Percentiles rank a stretch among this genome's conserved stretches.
These are phyloP conservation scores for Alternaria sp. DNA, from an alignment of 2,329 filamentous ascomycete genomes.

Conservation along the genomic window DNA sequence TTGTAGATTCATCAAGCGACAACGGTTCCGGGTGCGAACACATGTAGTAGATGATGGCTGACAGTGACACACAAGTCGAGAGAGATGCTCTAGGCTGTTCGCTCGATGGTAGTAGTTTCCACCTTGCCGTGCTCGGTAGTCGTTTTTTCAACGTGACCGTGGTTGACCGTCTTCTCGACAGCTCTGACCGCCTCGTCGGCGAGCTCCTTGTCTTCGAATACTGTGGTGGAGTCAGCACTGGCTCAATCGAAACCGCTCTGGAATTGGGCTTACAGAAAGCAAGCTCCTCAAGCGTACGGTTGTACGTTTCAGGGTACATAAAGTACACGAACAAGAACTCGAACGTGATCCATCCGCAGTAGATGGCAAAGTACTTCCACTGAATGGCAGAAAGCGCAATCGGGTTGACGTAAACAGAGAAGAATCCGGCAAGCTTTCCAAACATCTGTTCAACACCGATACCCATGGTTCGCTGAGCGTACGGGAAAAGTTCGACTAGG, in stretches of 20 bases:
- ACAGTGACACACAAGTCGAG: neutral
- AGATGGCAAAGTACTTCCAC: slow-evolving; percentile 65
- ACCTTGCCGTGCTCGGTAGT: slow-evolving; percentile 6
- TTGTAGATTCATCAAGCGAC: neutral
- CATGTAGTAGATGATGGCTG: neutral
- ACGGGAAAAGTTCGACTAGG: slow-evolving; percentile 68
- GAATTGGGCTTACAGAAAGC: slow-evolving; percentile 49
- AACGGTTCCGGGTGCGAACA: too few species aligned
- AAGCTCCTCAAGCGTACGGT: slow-evolving; percentile 67
- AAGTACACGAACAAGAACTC: slow-evolving; percentile 65
- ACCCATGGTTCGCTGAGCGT: slow-evolving; percentile 65
- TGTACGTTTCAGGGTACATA: slow-evolving; percentile 69
- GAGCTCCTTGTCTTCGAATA: slow-evolving; percentile 50
- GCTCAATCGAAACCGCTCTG: accelerated
- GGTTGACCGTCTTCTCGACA: slow-evolving; percentile 48
- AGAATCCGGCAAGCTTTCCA: slow-evolving; percentile 60
- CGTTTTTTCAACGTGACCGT: slow-evolving; percentile 22
- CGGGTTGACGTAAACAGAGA: slow-evolving; percentile 63
- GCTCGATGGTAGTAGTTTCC: slow-evolving; percentile 23
- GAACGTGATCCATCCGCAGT: slow-evolving; percentile 64
- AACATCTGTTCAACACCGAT: slow-evolving; percentile 67
- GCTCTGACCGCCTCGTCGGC: slow-evolving; percentile 45
- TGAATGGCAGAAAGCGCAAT: slow-evolving; percentile 64
- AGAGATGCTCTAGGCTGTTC: slow-evolving; percentile 19
- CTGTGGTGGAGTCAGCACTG: slow-evolving; percentile 30